Percentiles rank a stretch among this genome's conserved stretches.
Conservation (phyloP, 75 land plant genomes). For the Cupressus sempervirens region DNA sequence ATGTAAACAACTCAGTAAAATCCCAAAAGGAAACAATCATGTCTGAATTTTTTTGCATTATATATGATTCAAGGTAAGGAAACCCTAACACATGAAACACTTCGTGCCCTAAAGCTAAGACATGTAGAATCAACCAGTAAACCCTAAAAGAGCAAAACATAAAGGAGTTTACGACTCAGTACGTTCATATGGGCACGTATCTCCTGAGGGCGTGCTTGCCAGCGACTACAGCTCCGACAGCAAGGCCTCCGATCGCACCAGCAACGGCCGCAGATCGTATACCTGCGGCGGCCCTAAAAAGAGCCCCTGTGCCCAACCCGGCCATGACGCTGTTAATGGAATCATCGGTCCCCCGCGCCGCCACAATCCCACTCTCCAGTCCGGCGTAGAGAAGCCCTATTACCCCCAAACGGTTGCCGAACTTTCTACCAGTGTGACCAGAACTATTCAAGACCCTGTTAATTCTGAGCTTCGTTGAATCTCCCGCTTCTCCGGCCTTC, state of each 20-base stretch:
- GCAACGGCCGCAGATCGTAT: slow-evolving; percentile 81
- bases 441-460: slow-evolving; percentile 73
- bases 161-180: neutral
- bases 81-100: neutral
- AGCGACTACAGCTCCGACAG: slow-evolving; percentile 54
- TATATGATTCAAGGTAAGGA: neutral
- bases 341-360: slow-evolving; percentile 58
- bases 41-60: too few relatives aligned
- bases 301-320: slow-evolving; percentile 80
- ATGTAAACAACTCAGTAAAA: too few relatives aligned
- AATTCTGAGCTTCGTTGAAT: slow-evolving; percentile 63
- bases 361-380: slow-evolving; percentile 56
- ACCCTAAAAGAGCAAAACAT: neutral
- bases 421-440: slow-evolving; percentile 54
- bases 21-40: too few relatives aligned
- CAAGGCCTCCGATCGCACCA: slow-evolving; percentile 80
- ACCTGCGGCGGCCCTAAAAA: slow-evolving; percentile 76
- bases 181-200: slow-evolving; percentile 54
- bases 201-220: slow-evolving; percentile 67
- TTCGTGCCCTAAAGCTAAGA: neutral
- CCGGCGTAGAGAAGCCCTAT: slow-evolving; percentile 80
- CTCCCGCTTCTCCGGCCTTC: slow-evolving; percentile 56
- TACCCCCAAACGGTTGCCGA: slow-evolving; percentile 72
- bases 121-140: neutral
- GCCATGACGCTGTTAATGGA: slow-evolving; percentile 58